Evolutionary conservation across 805 yeast species (phyloP).

Genomic region (Cyberlindnera misumaiensis): DNA sequence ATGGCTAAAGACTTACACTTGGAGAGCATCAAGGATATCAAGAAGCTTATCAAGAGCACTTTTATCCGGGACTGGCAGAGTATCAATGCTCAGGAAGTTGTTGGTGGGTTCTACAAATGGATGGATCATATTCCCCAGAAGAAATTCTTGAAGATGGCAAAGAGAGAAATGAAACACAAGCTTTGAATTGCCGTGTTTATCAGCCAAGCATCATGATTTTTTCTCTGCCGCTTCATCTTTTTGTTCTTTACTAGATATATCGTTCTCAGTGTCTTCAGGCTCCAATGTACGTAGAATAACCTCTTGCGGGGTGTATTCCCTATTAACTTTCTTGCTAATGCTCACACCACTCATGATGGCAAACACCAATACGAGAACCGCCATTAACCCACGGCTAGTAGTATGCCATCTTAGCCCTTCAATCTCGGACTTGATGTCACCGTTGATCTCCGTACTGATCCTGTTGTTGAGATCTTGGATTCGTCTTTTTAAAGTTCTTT

Average conservation of each 20-base stretch:
- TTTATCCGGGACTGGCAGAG: slow-evolving; percentile 30
- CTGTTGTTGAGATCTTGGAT: slow-evolving; percentile 81
- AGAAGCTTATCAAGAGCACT: slow-evolving; percentile 30
- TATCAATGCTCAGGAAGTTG: slow-evolving; percentile 59
- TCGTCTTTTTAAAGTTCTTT: slow-evolving; percentile 57
- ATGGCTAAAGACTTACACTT: slow-evolving; percentile 31
- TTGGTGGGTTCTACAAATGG: slow-evolving; percentile 66
- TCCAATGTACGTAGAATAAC: slow-evolving; percentile 27
- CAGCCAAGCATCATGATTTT: background rate
- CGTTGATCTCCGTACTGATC: slow-evolving; percentile 72
- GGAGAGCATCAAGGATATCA: slow-evolving; percentile 38
- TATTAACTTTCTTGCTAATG: slow-evolving; percentile 29
- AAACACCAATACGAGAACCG: slow-evolving; percentile 60
- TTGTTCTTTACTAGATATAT: slow-evolving; percentile 10
- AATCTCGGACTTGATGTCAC: slow-evolving; percentile 78
- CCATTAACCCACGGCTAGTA: slow-evolving; percentile 79
- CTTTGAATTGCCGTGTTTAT: slow-evolving; percentile 24
- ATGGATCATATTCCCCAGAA: slow-evolving; percentile 65
- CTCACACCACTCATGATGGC: slow-evolving; percentile 50
- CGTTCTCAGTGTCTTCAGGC: slow-evolving; percentile 24
- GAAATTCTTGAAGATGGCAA: slow-evolving; percentile 51
- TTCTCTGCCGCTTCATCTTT: slow-evolving; percentile 16
- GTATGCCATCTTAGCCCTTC: slow-evolving; percentile 91
- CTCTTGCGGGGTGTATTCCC: slow-evolving; percentile 28
- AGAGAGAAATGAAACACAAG: slow-evolving; percentile 55